Base-by-base conservation (phyloP, 495 filamentous ascomycete genomes). In the Neurospora tetraspora region DNA sequence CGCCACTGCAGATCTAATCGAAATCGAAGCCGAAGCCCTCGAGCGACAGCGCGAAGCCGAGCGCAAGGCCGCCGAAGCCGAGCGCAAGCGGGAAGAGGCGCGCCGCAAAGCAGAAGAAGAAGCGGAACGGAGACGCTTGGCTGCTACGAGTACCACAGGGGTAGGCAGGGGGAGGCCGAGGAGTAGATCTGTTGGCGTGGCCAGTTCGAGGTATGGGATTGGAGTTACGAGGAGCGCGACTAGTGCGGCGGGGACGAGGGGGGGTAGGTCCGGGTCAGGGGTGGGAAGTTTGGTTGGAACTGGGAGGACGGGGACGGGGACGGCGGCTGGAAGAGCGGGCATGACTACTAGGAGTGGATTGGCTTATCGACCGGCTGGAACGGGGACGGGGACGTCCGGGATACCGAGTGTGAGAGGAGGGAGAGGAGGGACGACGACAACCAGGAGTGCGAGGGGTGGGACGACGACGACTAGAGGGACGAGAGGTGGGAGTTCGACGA, bases 1-100 rank as follows among this genome's bases (percentile, higher is more conserved):
- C 69, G 92, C 94, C 10, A 91, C 86, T 7, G 88, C 93, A 79
- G 96, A 99, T 83, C 82, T 96, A 6, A 86, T 87, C 65, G 93
- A 97, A 68, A 86, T 91, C 47, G 94, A 98, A 78, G 90, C 89
- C 71, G 96, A 98, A 77, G 87, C 88, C 6, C 77, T 88, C 2
- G 81, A 87, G 69, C 89, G 88, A 77, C 89, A 89, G 76, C 90
- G 92, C 76, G 93, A 91, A 31, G 91, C 88, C 0, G 91, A 95
- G 79, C 86, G 93, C 69, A 87, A 90, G 43, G 90, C 90, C 42
- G 86, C 85, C 1, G 93, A 96, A 74, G 89, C 93, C 20, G 90
- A 93, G 79, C 85, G 90, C 65, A 87, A 93, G 69, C 83, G 91
- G 71, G 93, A 92, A 76, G 93, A 92, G 34, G 89, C 88, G 11